A percentile compares a stretch with the other conserved stretches of the same genome.
phyloP scores from a whole-genome alignment of 495 filamentous ascomycete genomes.

The Talaromyces adpressus region DNA sequence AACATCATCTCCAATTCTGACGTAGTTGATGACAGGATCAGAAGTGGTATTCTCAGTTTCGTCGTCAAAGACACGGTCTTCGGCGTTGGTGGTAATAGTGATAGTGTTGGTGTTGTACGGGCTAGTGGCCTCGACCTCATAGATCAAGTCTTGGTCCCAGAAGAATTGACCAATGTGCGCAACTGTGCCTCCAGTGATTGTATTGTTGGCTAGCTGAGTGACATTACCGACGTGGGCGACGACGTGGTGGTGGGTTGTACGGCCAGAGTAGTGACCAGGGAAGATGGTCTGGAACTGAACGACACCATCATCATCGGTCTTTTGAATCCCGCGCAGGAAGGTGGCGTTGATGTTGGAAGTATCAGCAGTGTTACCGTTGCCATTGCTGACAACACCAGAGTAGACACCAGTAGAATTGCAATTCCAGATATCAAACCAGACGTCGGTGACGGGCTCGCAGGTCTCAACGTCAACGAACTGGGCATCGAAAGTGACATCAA shows the following conservation, averaged over 20 bases:
- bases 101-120: conserved; percentile 51
- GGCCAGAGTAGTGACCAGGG: conserved; percentile 46
- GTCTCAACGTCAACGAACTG: conserved; percentile 48
- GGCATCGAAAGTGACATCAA: conserved; percentile 44
- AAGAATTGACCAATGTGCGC: conserved; percentile 56
- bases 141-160: conserved; percentile 45
- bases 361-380: conserved; percentile 19
- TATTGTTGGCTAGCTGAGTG: conserved; percentile 37
- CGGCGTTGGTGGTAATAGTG: conserved; percentile 36
- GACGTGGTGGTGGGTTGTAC: conserved; percentile 41
- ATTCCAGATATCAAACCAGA: conserved; percentile 51
- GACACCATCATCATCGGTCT: conserved; percentile 41
- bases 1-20: conserved; percentile 44
- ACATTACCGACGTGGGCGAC: conserved; percentile 38
- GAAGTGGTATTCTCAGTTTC: conserved; percentile 38
- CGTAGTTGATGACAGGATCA: conserved; percentile 53
- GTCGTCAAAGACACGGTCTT: conserved; percentile 41
- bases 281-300: conserved; percentile 42
- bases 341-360: conserved; percentile 38
- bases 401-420: conserved; percentile 50
- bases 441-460: conserved; percentile 40
- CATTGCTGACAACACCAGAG: conserved; percentile 20
- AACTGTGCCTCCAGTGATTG: conserved; percentile 38
- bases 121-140: conserved; percentile 33
- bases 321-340: conserved; percentile 43